Conservation (phyloP, 768 basidiomycete species). For the Mycena olivaceomarginata region DNA sequence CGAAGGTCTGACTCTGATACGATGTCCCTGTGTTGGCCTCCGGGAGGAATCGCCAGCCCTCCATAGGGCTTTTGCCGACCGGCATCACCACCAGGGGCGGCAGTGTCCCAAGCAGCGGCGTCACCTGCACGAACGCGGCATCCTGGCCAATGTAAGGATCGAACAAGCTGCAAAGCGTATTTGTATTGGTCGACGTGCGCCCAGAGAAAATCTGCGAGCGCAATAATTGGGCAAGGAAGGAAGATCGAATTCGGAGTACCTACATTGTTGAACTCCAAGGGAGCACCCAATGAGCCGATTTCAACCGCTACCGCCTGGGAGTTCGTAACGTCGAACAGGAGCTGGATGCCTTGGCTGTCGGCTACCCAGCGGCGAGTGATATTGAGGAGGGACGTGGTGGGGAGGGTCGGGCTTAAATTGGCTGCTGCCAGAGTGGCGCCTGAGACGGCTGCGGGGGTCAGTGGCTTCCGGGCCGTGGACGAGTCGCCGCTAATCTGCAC, state of each 20-base stretch:
- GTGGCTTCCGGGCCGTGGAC: conserved; percentile 61
- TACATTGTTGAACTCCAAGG: conserved; percentile 77
- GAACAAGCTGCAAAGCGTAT: conserved; percentile 71
- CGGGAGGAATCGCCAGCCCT: conserved; percentile 76
- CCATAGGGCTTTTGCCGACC: conserved; percentile 67
- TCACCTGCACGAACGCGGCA: conserved; percentile 72
- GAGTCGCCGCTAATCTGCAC: conserved; percentile 59
- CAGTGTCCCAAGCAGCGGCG: conserved; percentile 72
- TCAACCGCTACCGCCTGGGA: conserved; percentile 67
- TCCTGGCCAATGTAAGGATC: conserved; percentile 77
- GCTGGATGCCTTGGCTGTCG: conserved; percentile 61
- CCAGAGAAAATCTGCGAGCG: conserved; percentile 70
- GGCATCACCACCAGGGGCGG: conserved; percentile 71
- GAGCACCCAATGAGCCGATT: conserved; percentile 72
- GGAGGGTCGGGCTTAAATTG: conserved; percentile 70
- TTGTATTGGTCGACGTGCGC: conserved; percentile 70
- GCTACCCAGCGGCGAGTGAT: conserved; percentile 73
- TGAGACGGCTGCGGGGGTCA: conserved; percentile 61
- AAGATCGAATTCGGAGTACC: conserved; percentile 48
- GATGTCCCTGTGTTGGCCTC: conserved; percentile 66
- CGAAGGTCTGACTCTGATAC: conserved; percentile 78
- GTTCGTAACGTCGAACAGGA: conserved; percentile 72
- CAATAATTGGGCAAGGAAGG: not conserved
- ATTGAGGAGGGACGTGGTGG: conserved; percentile 63
- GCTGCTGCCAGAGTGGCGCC: conserved; percentile 70